Evolutionary conservation across 345 rosid genomes (phyloP), one percentile per base, ranked within the genome.

Genomic region (Mercurialis annua): DNA sequence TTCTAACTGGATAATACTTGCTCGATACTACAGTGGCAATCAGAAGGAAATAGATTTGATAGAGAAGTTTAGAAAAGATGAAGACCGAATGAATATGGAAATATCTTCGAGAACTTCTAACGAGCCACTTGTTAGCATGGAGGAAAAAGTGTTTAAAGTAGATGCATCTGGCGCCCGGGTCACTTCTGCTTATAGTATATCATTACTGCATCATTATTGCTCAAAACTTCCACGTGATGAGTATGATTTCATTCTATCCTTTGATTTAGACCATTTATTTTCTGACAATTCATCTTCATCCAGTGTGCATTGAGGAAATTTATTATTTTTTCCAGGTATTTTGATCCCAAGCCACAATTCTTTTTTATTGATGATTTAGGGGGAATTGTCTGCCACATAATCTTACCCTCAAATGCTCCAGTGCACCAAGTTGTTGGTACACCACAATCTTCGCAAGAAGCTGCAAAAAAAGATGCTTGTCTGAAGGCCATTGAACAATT

Each of bases 211-310:
- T 68, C 89, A 74, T 34, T 92, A 88, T 76, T 92, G 98, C 82
- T 82, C 97, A 33, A 88, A 83, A 80, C 93, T 92, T 51, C 93
- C 94, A 16, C 98, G 81, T 72, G 98, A 93, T 66, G 97, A 88
- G 98, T 92, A 87, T 77, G 90, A 43, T 61, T 70, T 57, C 66
- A 20, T 61, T 70, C 57, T 62, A 65, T 11, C 65, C 60, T 72
- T 66, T 66, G 24, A 27, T 69, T 75, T 20, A 53, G 30, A 42
- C 31, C 20, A 49, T 26, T 33, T 42, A 53, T 26, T 64, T 26
- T 38, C 50, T 65, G 57, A 3, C 51, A 38, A 11, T 76, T 10
- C 12, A 10, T 20, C 4, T 23, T 71, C 60, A 43, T 30, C 26
- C 27, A 33, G 42, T 11, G 43, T n/a, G 48, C 59, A 16, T 64